Evolutionary conservation across 192 early-diverging fungal genomes (phyloP).

Genomic region (Phlyctochytrium bullatum): DNA sequence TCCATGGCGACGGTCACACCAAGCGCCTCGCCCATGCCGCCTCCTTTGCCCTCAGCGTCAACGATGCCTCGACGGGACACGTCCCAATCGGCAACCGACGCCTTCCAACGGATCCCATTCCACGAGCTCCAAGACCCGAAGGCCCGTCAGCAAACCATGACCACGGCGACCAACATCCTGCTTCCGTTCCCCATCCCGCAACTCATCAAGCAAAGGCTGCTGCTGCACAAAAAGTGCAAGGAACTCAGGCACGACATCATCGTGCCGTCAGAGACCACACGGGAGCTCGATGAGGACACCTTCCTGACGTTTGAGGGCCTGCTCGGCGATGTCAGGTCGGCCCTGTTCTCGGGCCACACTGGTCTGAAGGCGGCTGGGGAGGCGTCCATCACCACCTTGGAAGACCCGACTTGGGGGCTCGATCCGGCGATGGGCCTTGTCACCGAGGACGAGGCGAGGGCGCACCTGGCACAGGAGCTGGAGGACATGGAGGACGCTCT

Average conservation of each 20-base stretch:
- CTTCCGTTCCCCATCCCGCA: background rate
- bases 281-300: background rate
- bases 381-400: background rate
- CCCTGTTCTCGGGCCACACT: background rate
- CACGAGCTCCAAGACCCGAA: background rate
- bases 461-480: constrained; percentile 9
- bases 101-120: background rate
- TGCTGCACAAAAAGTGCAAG: background rate
- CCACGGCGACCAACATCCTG: background rate
- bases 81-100: background rate
- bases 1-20: too few relatives aligned
- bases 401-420: constrained; percentile 20
- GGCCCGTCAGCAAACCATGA: background rate
- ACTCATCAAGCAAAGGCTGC: background rate
- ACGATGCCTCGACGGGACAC: too few relatives aligned
- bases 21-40: too few relatives aligned
- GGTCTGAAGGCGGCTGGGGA: background rate
- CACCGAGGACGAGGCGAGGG: constrained; percentile 14
- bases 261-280: background rate
- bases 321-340: background rate
- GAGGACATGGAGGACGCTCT: constrained; percentile 3
- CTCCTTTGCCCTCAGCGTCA: too few relatives aligned
- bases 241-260: background rate
- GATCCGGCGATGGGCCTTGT: constrained; percentile 13
- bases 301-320: background rate